Evolutionary conservation across 768 basidiomycete genomes (phyloP).

Genomic region (Paxillus rubicundulus): DNA sequence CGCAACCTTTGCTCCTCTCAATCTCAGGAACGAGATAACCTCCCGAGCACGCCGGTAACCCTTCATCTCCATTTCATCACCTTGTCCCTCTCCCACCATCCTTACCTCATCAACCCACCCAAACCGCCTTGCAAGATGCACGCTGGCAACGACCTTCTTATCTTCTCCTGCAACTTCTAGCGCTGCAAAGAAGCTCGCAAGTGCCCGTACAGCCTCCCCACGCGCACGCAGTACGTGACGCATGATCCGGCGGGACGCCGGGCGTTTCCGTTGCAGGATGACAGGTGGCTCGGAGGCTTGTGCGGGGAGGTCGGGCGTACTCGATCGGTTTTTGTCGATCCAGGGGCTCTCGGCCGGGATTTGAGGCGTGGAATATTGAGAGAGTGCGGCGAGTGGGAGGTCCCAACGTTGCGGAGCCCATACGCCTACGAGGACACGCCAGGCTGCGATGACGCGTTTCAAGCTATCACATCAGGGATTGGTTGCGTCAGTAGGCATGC

Average conservation of each 20-base stretch:
- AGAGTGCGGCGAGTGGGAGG: slow-evolving; percentile 67
- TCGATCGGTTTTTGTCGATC: slow-evolving; percentile 51
- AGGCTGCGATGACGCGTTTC: slow-evolving; percentile 88
- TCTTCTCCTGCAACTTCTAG: slow-evolving; percentile 48
- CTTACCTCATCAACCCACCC: slow-evolving; percentile 39
- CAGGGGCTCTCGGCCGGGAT: slow-evolving; percentile 69
- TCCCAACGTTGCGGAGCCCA: slow-evolving; percentile 90
- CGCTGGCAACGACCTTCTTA: slow-evolving; percentile 45
- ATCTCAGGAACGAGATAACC: slow-evolving; percentile 67
- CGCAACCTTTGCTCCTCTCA: slow-evolving; percentile 69
- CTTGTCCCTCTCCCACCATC: slow-evolving; percentile 24
- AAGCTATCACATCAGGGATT: slow-evolving; percentile 44
- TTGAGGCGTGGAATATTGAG: slow-evolving; percentile 66
- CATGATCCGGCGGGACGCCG: slow-evolving; percentile 80
- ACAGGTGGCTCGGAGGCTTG: slow-evolving; percentile 39
- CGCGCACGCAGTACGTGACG: slow-evolving; percentile 87
- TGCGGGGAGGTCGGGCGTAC: slow-evolving; percentile 21
- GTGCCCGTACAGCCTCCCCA: slow-evolving; percentile 74
- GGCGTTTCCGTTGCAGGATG: slow-evolving; percentile 36
- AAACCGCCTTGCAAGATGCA: slow-evolving; percentile 47
- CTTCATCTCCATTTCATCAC: slow-evolving; percentile 22
- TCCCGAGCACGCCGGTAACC: slow-evolving; percentile 71
- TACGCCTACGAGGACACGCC: slow-evolving; percentile 93
- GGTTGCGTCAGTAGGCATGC: slow-evolving; percentile 18
- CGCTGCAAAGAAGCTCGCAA: slow-evolving; percentile 70